Conservation (phyloP, 805 yeast genomes). For the Blastobotrys attinorum region DNA sequence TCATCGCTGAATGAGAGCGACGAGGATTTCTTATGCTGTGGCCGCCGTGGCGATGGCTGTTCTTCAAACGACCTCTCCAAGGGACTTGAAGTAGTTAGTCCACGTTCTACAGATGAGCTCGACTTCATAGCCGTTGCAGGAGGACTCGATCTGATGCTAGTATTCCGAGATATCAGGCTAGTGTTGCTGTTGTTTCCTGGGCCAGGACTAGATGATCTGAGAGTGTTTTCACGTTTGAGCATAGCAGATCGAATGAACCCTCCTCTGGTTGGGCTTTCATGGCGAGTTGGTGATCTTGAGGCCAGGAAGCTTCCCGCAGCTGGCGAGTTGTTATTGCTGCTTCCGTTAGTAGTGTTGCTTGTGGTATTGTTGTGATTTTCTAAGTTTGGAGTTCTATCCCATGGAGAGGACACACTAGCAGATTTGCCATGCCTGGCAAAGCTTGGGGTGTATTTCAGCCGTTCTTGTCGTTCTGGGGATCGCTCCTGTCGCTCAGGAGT, state of each 20-base stretch:
- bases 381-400: background rate
- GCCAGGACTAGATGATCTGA: background rate
- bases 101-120: background rate
- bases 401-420: background rate
- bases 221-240: constrained; percentile 20
- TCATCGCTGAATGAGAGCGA: background rate
- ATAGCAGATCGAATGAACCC: constrained; percentile 24
- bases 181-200: background rate
- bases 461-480: background rate
- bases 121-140: background rate
- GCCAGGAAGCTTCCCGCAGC: background rate
- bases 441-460: background rate
- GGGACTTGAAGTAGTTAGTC: background rate
- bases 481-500: background rate
- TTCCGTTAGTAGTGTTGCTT: background rate
- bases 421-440: background rate
- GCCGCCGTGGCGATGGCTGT: background rate
- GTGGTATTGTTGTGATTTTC: too few species aligned
- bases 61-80: background rate
- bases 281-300: background rate
- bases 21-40: too few species aligned
- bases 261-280: constrained; percentile 18
- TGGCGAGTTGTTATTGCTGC: background rate
- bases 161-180: too few species aligned
- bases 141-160: background rate